Evolutionary conservation across 1,139 yeast genomes (phyloP), one percentile per base, ranked within the genome.

Genomic region (Pichia sp.): DNA sequence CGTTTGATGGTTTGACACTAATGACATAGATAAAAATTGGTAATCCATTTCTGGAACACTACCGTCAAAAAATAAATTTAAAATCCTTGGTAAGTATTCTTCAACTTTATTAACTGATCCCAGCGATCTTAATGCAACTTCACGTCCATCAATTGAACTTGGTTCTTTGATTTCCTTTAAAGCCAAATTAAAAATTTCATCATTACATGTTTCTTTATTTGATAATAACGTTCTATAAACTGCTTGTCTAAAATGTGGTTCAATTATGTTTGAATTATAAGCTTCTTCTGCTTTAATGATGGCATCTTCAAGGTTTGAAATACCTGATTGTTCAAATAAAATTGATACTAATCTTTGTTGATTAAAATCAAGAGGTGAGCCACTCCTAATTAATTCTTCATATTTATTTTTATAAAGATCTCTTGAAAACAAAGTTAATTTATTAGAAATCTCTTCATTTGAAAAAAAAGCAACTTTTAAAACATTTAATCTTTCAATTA

Each of bases 1-100:
- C 1, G 83, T 73, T 5, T 62, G 64, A 11, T 76, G 66, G 64
- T 84, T 86, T 18, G 70, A 63, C 10, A 84, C 74, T 46, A 85
- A 69, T 22, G 83, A 71, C 18, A 69, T 69, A 1, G 81, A 77
- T 54, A 84, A 69, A 62, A 77, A 83, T 62, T 83, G 86, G 29
- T 80, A 74, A 64, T 87, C 89, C 87, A 87, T 87, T 45, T 77
- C 77, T n/a, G 87, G 86, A 36, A 84, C 69, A 14, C 72, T 67
- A 5, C 73, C 70, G 29, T 71, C 64, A 43, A 74, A 63, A 45
- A 81, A 66, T 57, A 73, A 63, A 0, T 62, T 64, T 38, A 81
- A 62, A 48, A 81, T 68, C 52, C 65, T 64, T 14, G 68, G 64
- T 43, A 78, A 68, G 41, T 73, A 68, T 14, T 62, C 62, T 7